Evolutionary conservation across 202 grass and related monocot species (phyloP).

Genomic region (Thinopyrum obtusiflorum): DNA sequence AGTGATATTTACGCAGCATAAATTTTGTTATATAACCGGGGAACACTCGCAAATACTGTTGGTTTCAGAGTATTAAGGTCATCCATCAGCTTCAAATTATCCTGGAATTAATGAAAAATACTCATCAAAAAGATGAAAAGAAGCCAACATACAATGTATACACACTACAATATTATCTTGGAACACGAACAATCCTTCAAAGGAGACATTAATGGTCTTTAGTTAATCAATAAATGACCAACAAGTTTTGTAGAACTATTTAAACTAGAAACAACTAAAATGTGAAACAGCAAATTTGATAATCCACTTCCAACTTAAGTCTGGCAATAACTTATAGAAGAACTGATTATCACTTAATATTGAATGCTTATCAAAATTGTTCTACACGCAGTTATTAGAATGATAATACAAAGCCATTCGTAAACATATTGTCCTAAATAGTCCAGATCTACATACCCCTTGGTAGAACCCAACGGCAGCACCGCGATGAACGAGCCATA

Average conservation of each 20-base stretch:
- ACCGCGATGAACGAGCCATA: constrained; percentile 58
- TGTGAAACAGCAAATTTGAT: constrained; percentile 5
- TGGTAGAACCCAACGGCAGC: constrained; percentile 96
- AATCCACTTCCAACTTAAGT: background rate
- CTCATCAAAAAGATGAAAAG: constrained; percentile 13
- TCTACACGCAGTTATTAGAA: background rate
- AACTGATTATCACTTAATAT: background rate
- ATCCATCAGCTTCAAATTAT: constrained; percentile 96
- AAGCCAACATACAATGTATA: background rate
- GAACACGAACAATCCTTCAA: background rate
- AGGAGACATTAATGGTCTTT: background rate
- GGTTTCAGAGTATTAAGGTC: constrained; percentile 86
- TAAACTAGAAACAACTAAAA: constrained; percentile 22
- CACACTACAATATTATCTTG: constrained; percentile 1
- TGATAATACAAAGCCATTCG: background rate
- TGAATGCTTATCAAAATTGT: background rate
- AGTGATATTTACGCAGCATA: constrained; percentile 70
- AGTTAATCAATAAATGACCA: background rate
- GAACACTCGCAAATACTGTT: constrained; percentile 84
- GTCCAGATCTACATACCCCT: constrained; percentile 64
- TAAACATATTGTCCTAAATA: constrained; percentile 21
- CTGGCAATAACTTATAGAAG: background rate
- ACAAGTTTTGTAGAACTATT: background rate
- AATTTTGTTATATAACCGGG: constrained; percentile 90
- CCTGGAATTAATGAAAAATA: constrained; percentile 47